Evolutionary conservation across 768 basidiomycete species (phyloP), one percentile per base, ranked within the genome.

Genomic region (Naganishia kalamii): DNA sequence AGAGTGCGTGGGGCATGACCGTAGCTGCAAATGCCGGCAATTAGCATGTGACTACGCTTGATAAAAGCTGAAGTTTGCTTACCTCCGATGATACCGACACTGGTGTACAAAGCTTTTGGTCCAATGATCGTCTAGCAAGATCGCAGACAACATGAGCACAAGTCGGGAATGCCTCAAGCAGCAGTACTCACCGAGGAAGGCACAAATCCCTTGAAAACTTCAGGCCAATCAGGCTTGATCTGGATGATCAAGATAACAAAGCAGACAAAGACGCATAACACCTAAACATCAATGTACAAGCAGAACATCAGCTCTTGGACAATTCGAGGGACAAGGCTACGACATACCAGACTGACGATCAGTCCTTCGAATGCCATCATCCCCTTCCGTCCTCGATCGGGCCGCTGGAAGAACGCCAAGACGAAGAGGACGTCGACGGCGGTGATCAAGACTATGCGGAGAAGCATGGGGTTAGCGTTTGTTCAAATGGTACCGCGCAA

Each of bases 1-100:
- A 92, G n/a, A 96, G 81, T 65, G 87, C 87, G 76, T 93, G 92
- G 0, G 92, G 92, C 92, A 93, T 93, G 65, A 92, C 87, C 2
- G 90, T 96, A 0, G 90, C 90, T 32, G 88, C 88, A 72, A 8
- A 4, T 13, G 32, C 1, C 3, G 3, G 10, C 17, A 33, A 6
- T 48, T 17, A 17, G 33, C 35, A 29, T 1, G 21, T 25, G 37
- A 0, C 19, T 29, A 37, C 19, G 13, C 8, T 13, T 2, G 21
- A 40, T 11, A 2, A 65, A 29, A 0, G 21, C 29, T 10, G 7
- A 23, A 27, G n/a, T n/a, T 19, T 17, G 43, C 68, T 60, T n/a
- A 74, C 73, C 71, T 62, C 75, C 75, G 49, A 75, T 74, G 63
- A 72, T 69, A 49, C 76, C 76, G 60, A 75, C 73, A 4, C 72